These are phyloP conservation scores for Phytopythium aichiense DNA, from an alignment of 352 stramenopile genomes.

Conservation along the genomic window DNA sequence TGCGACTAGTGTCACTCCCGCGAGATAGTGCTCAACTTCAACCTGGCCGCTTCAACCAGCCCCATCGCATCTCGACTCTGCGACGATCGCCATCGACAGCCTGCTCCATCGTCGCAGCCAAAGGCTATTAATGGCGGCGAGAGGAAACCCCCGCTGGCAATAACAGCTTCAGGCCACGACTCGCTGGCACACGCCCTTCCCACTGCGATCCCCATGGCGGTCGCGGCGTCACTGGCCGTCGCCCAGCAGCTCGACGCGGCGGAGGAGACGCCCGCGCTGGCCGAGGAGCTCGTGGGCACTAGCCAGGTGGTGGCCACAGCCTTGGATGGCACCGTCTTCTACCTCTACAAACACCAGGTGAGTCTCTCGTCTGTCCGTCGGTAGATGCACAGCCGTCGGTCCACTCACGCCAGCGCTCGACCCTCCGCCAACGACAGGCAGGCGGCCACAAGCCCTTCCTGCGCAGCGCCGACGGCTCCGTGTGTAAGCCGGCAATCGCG, in stretches of 20 bases:
- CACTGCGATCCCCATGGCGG: background rate
- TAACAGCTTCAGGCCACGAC: background rate
- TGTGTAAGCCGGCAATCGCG: slow-evolving; percentile 74
- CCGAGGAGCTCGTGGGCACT: slow-evolving; percentile 21
- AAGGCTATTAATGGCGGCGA: background rate
- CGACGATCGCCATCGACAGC: background rate
- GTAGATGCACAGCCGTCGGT: too few species aligned
- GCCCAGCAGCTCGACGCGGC: background rate
- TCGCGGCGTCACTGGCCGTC: background rate
- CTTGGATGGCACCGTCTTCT: slow-evolving; percentile 61
- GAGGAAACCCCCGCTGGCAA: background rate
- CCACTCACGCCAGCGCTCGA: background rate
- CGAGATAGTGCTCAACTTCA: slow-evolving; percentile 18
- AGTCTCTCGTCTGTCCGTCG: background rate
- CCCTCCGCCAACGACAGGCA: slow-evolving; percentile 22
- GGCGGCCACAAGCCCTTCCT: slow-evolving; percentile 75
- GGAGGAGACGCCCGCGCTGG: background rate
- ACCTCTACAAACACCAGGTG: slow-evolving; percentile 78
- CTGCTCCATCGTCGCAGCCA: too few species aligned
- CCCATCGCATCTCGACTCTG: background rate
- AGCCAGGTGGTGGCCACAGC: slow-evolving; percentile 67
- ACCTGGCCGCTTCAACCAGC: slow-evolving; percentile 15
- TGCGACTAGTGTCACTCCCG: background rate
- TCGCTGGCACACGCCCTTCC: background rate
- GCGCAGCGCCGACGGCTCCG: slow-evolving; percentile 50